phyloP scores from a whole-genome alignment of 345 rosid genomes.

The Pistacia atlantica region DNA sequence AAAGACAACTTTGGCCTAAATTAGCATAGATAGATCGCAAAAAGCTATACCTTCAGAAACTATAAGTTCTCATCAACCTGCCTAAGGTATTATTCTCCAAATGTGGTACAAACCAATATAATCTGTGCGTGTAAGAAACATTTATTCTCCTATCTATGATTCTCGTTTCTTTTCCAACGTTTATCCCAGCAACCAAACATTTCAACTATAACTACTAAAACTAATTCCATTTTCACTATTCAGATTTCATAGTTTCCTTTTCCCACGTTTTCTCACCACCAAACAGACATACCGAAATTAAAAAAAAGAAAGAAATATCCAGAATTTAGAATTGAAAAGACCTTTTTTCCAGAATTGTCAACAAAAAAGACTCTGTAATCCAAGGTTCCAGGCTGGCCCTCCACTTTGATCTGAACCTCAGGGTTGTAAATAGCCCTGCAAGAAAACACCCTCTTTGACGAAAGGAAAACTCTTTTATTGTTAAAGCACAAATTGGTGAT shows the following conservation, averaged over 20 bases:
- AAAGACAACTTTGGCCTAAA: not conserved
- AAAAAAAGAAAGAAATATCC: not conserved
- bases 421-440: constrained; percentile 68
- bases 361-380: constrained; percentile 81
- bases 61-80: not conserved
- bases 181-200: not conserved
- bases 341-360: constrained; percentile 76
- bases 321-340: not conserved
- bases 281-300: not conserved
- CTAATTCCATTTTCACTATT: not conserved
- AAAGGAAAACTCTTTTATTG: constrained; percentile 26
- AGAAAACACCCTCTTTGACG: constrained; percentile 55
- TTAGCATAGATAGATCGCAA: not conserved
- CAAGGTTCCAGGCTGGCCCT: constrained; percentile 74
- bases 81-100: not conserved
- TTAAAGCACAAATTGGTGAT: constrained; percentile 26
- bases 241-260: not conserved
- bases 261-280: not conserved
- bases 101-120: too few relatives aligned
- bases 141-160: not conserved
- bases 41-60: not conserved
- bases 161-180: not conserved
- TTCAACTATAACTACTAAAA: not conserved
- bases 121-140: too few relatives aligned
- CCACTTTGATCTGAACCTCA: constrained; percentile 58